phyloP scores from a whole-genome alignment of 148 eudicot genomes.

The Rhododendron kiyosumense region DNA sequence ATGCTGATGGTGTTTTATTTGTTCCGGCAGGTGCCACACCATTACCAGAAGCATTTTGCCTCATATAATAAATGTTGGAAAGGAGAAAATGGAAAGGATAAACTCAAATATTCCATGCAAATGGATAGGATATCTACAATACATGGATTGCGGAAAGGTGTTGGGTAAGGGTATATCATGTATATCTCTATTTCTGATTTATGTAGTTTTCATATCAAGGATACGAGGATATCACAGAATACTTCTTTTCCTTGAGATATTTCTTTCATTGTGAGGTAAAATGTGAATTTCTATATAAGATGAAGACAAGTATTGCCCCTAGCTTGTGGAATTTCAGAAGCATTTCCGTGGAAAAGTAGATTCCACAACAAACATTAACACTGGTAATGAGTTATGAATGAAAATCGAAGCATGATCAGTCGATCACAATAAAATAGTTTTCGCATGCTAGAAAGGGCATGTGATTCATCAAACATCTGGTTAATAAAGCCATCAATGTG shows the following conservation, averaged over 20 bases:
- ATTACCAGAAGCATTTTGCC: conserved; percentile 46
- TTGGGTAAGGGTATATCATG: not conserved
- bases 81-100: not conserved
- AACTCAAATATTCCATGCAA: not conserved
- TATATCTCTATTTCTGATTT: not conserved
- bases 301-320: not conserved
- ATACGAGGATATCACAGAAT: not conserved
- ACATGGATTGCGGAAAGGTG: not conserved
- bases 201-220: not conserved
- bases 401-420: not conserved
- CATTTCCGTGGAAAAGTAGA: not conserved
- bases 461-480: not conserved
- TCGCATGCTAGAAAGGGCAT: not conserved
- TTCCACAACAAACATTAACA: not conserved
- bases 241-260: not conserved
- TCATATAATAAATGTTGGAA: conserved; percentile 50
- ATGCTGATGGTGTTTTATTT: conserved; percentile 31
- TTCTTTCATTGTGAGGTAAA: not conserved
- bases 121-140: not conserved
- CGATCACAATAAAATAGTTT: not conserved
- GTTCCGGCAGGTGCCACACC: conserved; percentile 42
- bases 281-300: not conserved
- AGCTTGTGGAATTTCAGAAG: not conserved
- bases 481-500: not conserved
- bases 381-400: not conserved